phyloP scores from a whole-genome alignment of 441 rosid species.

The Heliophila coronopifolia region DNA sequence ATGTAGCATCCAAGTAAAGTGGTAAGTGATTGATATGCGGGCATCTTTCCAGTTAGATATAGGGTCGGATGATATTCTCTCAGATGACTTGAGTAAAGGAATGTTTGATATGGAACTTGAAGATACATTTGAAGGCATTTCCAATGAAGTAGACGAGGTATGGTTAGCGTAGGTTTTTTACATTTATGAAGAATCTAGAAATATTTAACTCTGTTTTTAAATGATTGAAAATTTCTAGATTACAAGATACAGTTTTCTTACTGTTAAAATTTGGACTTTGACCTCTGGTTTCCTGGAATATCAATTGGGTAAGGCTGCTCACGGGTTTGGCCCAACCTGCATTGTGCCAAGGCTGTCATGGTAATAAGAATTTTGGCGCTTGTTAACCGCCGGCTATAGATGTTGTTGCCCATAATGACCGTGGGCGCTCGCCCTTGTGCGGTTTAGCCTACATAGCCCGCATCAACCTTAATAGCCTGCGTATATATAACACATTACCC shows the following conservation, averaged over 20 bases:
- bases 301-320: too few species aligned
- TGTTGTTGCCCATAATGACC: too few species aligned
- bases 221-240: neutral
- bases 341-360: too few species aligned
- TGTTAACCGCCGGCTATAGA: too few species aligned
- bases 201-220: neutral
- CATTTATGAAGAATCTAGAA: neutral
- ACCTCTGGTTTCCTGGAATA: neutral
- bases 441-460: too few species aligned
- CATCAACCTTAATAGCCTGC: too few species aligned
- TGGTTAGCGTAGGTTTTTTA: neutral
- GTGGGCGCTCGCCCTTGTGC: too few species aligned
- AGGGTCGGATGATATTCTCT: conserved; percentile 61
- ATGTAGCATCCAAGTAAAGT: neutral
- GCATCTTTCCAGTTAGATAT: conserved; percentile 52
- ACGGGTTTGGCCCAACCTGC: too few species aligned
- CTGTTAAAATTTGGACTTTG: neutral
- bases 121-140: conserved; percentile 46
- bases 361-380: too few species aligned
- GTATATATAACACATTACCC: too few species aligned
- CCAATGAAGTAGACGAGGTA: conserved; percentile 44
- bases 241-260: neutral
- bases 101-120: conserved; percentile 69
- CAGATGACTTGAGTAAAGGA: conserved; percentile 63
- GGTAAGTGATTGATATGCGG: neutral